Percentiles rank a stretch among this genome's conserved stretches.
Conservation (phyloP, 495 filamentous ascomycete species). For the Melanomma pulvis-pyrius region DNA sequence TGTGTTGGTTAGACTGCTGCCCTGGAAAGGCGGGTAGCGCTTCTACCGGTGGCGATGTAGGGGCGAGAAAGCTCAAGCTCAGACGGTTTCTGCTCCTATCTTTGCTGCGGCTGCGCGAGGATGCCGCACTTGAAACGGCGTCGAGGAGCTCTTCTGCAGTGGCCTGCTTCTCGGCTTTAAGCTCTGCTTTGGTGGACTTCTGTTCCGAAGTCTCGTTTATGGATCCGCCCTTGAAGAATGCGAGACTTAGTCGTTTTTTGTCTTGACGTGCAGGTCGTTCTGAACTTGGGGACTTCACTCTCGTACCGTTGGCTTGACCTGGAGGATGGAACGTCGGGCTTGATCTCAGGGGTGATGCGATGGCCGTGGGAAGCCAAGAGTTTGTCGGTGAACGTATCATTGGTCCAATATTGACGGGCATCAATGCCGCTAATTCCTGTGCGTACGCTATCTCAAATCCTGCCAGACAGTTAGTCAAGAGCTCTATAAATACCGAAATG, state of each 20-base stretch:
- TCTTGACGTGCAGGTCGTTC: conserved; percentile 36
- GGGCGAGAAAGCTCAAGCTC: conserved; percentile 24
- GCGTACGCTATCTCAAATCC: conserved; percentile 66
- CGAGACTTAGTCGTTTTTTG: conserved; percentile 42
- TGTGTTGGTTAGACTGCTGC: conserved; percentile 2
- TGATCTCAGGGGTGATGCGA: conserved; percentile 21
- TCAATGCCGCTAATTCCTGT: conserved; percentile 61
- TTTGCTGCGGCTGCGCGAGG: conserved; percentile 34
- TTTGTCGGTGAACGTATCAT: conserved; percentile 36
- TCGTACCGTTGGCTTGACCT: conserved; percentile 23
- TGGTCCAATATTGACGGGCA: conserved; percentile 21
- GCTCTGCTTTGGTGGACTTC: conserved; percentile 6
- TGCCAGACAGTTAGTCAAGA: conserved; percentile 33
- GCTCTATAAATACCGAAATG: background rate
- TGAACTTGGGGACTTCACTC: conserved; percentile 5
- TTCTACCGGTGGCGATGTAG: conserved; percentile 11
- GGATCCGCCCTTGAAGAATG: conserved; percentile 40
- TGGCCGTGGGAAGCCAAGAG: conserved; percentile 42
- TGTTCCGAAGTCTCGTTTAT: conserved; percentile 1
- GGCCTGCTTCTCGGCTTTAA: conserved; percentile 24
- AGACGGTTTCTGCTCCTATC: conserved; percentile 21
- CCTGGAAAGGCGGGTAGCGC: conserved; percentile 12
- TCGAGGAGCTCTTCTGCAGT: conserved; percentile 14
- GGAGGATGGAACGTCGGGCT: conserved; percentile 13
- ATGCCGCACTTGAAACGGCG: conserved; percentile 16